These are phyloP conservation scores for Firmiana major DNA, from an alignment of 345 rosid species.

Conservation along the genomic window DNA sequence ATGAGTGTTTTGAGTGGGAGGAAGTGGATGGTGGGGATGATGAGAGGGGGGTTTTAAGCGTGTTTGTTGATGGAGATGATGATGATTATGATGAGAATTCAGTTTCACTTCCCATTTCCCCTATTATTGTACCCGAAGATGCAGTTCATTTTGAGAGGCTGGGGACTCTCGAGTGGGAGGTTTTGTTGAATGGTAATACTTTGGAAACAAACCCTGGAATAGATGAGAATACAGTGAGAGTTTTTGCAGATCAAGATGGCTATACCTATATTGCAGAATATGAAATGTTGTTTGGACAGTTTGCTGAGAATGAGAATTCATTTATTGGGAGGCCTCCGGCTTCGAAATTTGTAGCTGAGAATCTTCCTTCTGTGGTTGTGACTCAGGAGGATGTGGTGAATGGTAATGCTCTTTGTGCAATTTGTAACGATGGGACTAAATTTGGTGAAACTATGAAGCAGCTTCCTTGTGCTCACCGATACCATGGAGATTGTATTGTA, in stretches of 20 bases:
- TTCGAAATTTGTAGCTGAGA: slow-evolving; percentile 47
- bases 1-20: slow-evolving; percentile 86
- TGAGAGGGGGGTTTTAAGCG: slow-evolving; percentile 55
- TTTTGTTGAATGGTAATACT: slow-evolving; percentile 57
- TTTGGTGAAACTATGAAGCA: slow-evolving; percentile 54
- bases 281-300: slow-evolving; percentile 71
- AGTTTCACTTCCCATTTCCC: slow-evolving; percentile 48
- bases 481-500: slow-evolving; percentile 82
- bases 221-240: slow-evolving; percentile 36
- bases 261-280: slow-evolving; percentile 57
- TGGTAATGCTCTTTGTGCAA: slow-evolving; percentile 56
- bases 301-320: slow-evolving; percentile 57
- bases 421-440: slow-evolving; percentile 71
- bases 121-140: slow-evolving; percentile 51
- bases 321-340: slow-evolving; percentile 68
- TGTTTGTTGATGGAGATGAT: slow-evolving; percentile 47
- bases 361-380: slow-evolving; percentile 50
- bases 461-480: slow-evolving; percentile 78
- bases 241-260: slow-evolving; percentile 51
- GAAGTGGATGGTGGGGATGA: slow-evolving; percentile 64
- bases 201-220: slow-evolving; percentile 47
- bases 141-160: slow-evolving; percentile 43
- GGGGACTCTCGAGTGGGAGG: slow-evolving; percentile 69
- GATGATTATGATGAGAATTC: slow-evolving; percentile 60
- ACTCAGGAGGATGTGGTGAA: slow-evolving; percentile 43